Percentiles rank a stretch among this genome's conserved stretches.
Conservation (phyloP, 192 early-diverging fungal species). For the Entomortierella lignicola region DNA sequence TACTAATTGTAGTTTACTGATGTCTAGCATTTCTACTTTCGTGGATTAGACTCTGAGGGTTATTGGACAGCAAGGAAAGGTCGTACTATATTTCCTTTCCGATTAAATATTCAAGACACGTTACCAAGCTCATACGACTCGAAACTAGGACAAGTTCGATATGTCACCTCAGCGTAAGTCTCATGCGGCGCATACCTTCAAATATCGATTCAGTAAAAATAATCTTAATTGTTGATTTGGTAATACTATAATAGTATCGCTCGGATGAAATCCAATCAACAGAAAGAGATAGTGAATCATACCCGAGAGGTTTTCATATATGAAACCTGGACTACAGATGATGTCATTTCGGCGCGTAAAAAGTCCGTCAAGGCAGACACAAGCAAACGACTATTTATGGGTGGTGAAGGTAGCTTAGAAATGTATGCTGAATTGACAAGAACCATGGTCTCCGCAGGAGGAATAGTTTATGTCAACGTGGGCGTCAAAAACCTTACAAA, state of each 20-base stretch:
- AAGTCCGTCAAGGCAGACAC: slow-evolving; percentile 51
- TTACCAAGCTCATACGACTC: slow-evolving; percentile 48
- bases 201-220: background rate
- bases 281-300: slow-evolving; percentile 45
- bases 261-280: slow-evolving; percentile 23
- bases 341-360: slow-evolving; percentile 27
- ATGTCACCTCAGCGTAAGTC: slow-evolving; percentile 46
- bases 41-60: slow-evolving; percentile 28
- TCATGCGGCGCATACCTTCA: background rate
- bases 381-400: slow-evolving; percentile 51
- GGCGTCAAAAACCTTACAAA: slow-evolving; percentile 51
- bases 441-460: slow-evolving; percentile 52
- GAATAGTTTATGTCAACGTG: slow-evolving; percentile 44
- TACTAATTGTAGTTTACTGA: background rate
- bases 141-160: slow-evolving; percentile 46
- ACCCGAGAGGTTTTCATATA: slow-evolving; percentile 50
- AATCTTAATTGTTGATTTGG: background rate
- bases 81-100: slow-evolving; percentile 50
- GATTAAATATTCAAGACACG: slow-evolving; percentile 43
- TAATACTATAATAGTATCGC: slow-evolving; percentile 19
- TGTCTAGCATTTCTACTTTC: background rate
- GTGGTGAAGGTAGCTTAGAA: slow-evolving; percentile 46
- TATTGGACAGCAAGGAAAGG: slow-evolving; percentile 49
- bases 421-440: slow-evolving; percentile 50
- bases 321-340: slow-evolving; percentile 52